These are phyloP conservation scores for Orbilia javanica DNA, from an alignment of 2,329 filamentous ascomycete genomes.

Conservation along the genomic window DNA sequence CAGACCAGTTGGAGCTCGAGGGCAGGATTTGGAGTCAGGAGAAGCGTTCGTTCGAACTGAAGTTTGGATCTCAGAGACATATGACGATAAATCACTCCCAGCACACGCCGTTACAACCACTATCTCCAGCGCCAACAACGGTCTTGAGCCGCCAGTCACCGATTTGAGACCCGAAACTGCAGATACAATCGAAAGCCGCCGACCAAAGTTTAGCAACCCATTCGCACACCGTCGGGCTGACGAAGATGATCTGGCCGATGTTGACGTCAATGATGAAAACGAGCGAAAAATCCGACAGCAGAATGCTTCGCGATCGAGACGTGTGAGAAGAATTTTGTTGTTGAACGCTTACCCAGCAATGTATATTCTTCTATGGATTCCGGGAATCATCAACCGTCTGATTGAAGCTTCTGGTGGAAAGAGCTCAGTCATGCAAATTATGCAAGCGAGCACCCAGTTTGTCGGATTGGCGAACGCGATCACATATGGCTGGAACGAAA, in stretches of 20 bases:
- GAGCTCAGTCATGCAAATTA: slow-evolving; percentile 61
- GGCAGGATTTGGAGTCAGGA: slow-evolving; percentile 29
- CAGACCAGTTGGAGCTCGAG: background rate
- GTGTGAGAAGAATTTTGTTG: slow-evolving; percentile 63
- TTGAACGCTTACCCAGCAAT: slow-evolving; percentile 65
- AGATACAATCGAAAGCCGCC: slow-evolving; percentile 32
- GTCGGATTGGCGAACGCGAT: slow-evolving; percentile 65
- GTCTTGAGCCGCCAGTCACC: background rate
- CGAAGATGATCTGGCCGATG: slow-evolving; percentile 32
- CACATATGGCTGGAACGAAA: slow-evolving; percentile 65
- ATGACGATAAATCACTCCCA: slow-evolving; percentile 23
- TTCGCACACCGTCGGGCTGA: slow-evolving; percentile 42
- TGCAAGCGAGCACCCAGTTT: slow-evolving; percentile 65
- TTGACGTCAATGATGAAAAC: slow-evolving; percentile 11
- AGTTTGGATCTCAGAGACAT: slow-evolving; percentile 46
- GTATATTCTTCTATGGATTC: slow-evolving; percentile 66
- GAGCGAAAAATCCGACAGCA: slow-evolving; percentile 31
- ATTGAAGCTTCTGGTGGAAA: slow-evolving; percentile 62
- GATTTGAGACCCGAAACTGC: slow-evolving; percentile 24
- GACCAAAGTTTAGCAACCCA: slow-evolving; percentile 48
- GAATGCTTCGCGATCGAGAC: slow-evolving; percentile 41
- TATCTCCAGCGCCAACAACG: slow-evolving; percentile 3
- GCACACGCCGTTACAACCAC: slow-evolving; percentile 34
- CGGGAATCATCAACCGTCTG: slow-evolving; percentile 64
- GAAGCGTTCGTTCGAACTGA: slow-evolving; percentile 18